Conservation (phyloP, 2,329 filamentous ascomycete genomes). For the Nigrospora osmanthi region DNA sequence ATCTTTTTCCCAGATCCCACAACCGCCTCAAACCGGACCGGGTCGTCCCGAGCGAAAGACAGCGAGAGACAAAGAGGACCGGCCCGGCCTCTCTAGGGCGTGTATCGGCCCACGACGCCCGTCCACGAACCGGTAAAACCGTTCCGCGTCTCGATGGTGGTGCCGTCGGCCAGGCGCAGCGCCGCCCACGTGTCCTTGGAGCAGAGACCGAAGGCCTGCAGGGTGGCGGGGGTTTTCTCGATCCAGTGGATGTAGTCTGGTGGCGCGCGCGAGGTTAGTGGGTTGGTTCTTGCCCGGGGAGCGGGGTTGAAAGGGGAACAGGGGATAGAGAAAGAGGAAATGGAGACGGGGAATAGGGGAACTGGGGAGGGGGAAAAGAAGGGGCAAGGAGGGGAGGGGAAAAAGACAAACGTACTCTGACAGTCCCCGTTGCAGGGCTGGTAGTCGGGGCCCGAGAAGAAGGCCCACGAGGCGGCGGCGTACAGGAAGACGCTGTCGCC, state of each 20-base stretch:
- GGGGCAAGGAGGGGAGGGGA: not conserved
- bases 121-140: conserved; percentile 28
- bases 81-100: conserved; percentile 8
- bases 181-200: conserved; percentile 27
- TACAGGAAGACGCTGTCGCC: conserved; percentile 32
- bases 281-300: too few species aligned
- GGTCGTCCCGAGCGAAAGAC: too few species aligned
- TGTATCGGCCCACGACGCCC: conserved; percentile 25
- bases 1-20: too few species aligned
- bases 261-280: too few species aligned
- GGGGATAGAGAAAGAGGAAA: not conserved
- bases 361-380: too few species aligned
- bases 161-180: conserved; percentile 27
- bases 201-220: conserved; percentile 33
- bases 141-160: conserved; percentile 18
- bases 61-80: too few species aligned
- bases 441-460: conserved; percentile 31
- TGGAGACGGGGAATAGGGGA: too few species aligned
- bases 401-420: conserved; percentile 16
- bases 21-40: too few species aligned
- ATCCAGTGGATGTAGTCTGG: conserved; percentile 31
- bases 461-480: conserved; percentile 33
- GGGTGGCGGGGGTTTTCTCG: conserved; percentile 24
- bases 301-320: too few species aligned
- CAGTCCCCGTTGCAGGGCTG: conserved; percentile 24